Conservation (phyloP, 805 yeast genomes). For the Hanseniaspora taiwanica region DNA sequence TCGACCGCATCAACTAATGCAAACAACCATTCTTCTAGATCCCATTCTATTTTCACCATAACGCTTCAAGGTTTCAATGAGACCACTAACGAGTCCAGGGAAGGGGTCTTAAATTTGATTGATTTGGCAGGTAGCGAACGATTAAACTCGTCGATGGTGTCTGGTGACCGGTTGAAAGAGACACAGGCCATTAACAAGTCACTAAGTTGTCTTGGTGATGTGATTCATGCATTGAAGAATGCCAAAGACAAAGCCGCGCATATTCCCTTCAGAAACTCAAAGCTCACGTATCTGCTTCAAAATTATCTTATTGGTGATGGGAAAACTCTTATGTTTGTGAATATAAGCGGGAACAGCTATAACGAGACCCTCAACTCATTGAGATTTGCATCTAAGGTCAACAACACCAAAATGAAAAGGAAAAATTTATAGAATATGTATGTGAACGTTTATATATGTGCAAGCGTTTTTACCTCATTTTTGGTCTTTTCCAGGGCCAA, state of each 20-base stretch:
- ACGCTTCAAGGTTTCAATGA: conserved; percentile 41
- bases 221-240: conserved; percentile 60
- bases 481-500: background rate
- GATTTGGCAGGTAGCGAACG: conserved; percentile 96
- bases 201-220: conserved; percentile 80
- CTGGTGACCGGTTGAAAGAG: conserved; percentile 71
- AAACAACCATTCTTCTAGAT: conserved; percentile 79
- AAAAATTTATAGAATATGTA: conserved; percentile 3
- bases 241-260: conserved; percentile 45
- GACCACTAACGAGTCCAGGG: conserved; percentile 32
- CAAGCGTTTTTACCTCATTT: background rate
- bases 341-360: conserved; percentile 43
- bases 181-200: conserved; percentile 85
- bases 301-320: conserved; percentile 76
- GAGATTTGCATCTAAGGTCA: conserved; percentile 79
- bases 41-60: conserved; percentile 73
- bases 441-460: background rate
- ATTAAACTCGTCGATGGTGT: conserved; percentile 55
- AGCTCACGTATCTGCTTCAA: conserved; percentile 74
- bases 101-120: conserved; percentile 63
- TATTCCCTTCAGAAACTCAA: conserved; percentile 89
- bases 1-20: conserved; percentile 72
- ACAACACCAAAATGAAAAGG: conserved; percentile 32
- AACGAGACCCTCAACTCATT: conserved; percentile 75
- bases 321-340: conserved; percentile 88